These are phyloP conservation scores for Pisolithus marmoratus DNA, from an alignment of 768 basidiomycete genomes.

Conservation along the genomic window DNA sequence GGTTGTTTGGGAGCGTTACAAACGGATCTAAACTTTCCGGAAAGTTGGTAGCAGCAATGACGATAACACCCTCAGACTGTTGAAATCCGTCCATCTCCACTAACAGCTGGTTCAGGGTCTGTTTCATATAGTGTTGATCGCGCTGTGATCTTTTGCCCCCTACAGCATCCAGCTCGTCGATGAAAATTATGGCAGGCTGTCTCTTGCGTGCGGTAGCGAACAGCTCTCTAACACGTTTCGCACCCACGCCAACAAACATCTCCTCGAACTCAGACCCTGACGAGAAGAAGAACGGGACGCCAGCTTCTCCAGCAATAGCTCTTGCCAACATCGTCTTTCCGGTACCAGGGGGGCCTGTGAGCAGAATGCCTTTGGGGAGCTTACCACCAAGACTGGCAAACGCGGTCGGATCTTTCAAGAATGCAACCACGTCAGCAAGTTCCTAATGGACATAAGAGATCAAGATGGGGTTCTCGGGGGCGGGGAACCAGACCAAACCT, in stretches of 20 bases:
- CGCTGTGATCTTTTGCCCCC: slow-evolving; percentile 82
- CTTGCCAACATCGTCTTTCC: slow-evolving; percentile 83
- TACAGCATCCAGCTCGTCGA: slow-evolving; percentile 93
- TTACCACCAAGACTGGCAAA: slow-evolving; percentile 92
- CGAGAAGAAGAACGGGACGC: slow-evolving; percentile 95
- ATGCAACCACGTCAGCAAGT: slow-evolving; percentile 90
- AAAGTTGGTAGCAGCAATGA: slow-evolving; percentile 97
- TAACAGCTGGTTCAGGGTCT: slow-evolving; percentile 92
- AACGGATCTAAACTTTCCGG: slow-evolving; percentile 89
- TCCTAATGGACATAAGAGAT: slow-evolving; percentile 45
- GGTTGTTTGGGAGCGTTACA: slow-evolving; percentile 24
- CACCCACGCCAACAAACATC: slow-evolving; percentile 95
- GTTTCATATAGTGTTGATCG: slow-evolving; percentile 87
- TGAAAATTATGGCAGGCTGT: slow-evolving; percentile 96
- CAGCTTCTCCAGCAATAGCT: slow-evolving; percentile 96
- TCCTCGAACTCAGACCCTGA: slow-evolving; percentile 97
- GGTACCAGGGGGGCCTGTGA: slow-evolving; percentile 90
- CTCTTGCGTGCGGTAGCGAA: slow-evolving; percentile 93
- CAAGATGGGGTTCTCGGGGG: background rate
- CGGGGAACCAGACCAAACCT: slow-evolving; percentile 40
- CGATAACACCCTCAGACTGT: slow-evolving; percentile 89
- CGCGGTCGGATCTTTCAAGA: slow-evolving; percentile 86
- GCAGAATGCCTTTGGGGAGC: slow-evolving; percentile 87
- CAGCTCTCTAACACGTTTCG: slow-evolving; percentile 91
- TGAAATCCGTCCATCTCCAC: slow-evolving; percentile 98